These are phyloP conservation scores for Tetragonia tetragonoides DNA, from an alignment of 148 eudicot species.

Conservation along the genomic window DNA sequence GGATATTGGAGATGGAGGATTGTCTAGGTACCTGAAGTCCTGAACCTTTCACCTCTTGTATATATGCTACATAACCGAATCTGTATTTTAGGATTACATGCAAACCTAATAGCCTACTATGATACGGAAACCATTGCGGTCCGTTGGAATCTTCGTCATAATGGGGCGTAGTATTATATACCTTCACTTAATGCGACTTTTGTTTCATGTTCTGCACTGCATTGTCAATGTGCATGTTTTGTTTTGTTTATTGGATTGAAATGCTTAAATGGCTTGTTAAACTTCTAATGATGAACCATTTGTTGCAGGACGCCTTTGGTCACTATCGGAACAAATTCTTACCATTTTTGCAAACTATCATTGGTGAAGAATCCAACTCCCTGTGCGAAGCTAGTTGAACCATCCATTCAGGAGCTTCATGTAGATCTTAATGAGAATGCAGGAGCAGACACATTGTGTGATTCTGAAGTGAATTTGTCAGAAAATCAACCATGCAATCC, in stretches of 20 bases:
- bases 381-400: slow-evolving; percentile 29
- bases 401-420: slow-evolving; percentile 22
- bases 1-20: slow-evolving; percentile 67
- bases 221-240: not conserved
- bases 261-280: not conserved
- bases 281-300: slow-evolving; percentile 3
- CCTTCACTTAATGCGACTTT: not conserved
- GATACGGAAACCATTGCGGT: too few relatives aligned
- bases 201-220: not conserved
- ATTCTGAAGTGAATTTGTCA: slow-evolving; percentile 12
- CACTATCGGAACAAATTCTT: slow-evolving; percentile 58
- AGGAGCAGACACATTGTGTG: slow-evolving; percentile 13
- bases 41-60: not conserved
- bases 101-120: not conserved
- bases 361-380: slow-evolving; percentile 46
- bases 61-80: not conserved
- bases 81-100: not conserved
- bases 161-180: not conserved
- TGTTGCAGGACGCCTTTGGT: slow-evolving; percentile 54
- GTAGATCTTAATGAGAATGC: slow-evolving; percentile 21
- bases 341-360: slow-evolving; percentile 84
- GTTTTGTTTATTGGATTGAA: not conserved
- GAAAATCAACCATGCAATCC: slow-evolving; percentile 18
- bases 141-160: not conserved
- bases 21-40: slow-evolving; percentile 50